Base-by-base conservation (phyloP, 2,329 filamentous ascomycete species). In the Aspergillus udagawae region DNA sequence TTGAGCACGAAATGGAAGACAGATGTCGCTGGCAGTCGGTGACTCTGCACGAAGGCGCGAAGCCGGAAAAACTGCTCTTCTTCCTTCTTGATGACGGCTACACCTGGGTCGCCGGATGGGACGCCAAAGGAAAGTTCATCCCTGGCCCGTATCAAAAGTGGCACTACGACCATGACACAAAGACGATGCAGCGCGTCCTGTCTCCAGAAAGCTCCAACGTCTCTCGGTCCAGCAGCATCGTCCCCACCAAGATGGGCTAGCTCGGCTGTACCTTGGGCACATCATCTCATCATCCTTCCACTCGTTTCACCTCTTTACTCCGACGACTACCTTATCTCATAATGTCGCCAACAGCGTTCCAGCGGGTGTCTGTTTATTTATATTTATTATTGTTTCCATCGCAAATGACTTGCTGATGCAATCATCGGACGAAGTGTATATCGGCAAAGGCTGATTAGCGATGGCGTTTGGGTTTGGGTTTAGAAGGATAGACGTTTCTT, bases 61-160 rank as follows among this genome's bases (percentile, higher is more conserved):
- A 72, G 54, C 67, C 69, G 9, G 68, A 76, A 52, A 66, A 71
- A 60, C 73, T 75, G 20, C 70, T 76, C 55, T 82, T 81, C 68
- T 81, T 82, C 68, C 74, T 70, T 12, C 74, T 82, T 28, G 79
- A 82, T 55, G 77, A 81, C 51, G 78, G 75, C 38, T 65, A 76
- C 49, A 73, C 76, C 53, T 82, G 79, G 78, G 78, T 82, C 41
- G 73, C 78, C 42, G 79, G 77, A 59, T 81, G 79, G 78, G 78
- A 81, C 62, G 69, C 73, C 23, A 67, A 79, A 44, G 79, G 78
- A 54, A 73, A 70, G n/a, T 82, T 82, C 65, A 76, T 81, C 47
- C 77, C 77, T 3, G 79, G 79, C 1, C 79, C 78, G 3, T 81
- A 81, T 63, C 76, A 77, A 54, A 76, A 79, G 49, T 82, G 79